Conservation (phyloP, 768 basidiomycete genomes). For the Dentipellis sp. region DNA sequence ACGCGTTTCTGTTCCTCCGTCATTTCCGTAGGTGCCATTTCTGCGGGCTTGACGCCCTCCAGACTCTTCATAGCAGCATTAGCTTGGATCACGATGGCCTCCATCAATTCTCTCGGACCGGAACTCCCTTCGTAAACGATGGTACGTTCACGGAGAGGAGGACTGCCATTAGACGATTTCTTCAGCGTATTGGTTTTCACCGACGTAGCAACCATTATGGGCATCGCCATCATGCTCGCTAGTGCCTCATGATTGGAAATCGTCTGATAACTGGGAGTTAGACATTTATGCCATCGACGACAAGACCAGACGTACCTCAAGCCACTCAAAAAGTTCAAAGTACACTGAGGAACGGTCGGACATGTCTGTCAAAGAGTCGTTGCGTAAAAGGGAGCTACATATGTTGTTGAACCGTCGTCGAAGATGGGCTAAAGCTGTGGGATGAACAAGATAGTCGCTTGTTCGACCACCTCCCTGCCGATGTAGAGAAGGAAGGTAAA, state of each 20-base stretch:
- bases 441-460: slow-evolving; percentile 89
- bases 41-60: slow-evolving; percentile 50
- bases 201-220: slow-evolving; percentile 79
- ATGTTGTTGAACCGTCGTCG: slow-evolving; percentile 86
- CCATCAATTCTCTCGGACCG: slow-evolving; percentile 84
- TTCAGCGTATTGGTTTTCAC: slow-evolving; percentile 56
- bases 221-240: slow-evolving; percentile 96
- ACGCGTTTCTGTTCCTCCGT: slow-evolving; percentile 88
- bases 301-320: slow-evolving; percentile 49
- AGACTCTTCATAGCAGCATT: slow-evolving; percentile 86
- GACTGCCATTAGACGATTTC: slow-evolving; percentile 34
- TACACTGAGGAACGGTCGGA: slow-evolving; percentile 79
- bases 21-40: slow-evolving; percentile 45
- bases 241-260: slow-evolving; percentile 90
- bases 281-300: background rate
- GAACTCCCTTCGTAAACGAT: slow-evolving; percentile 88
- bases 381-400: slow-evolving; percentile 76
- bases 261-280: slow-evolving; percentile 41
- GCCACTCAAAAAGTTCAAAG: slow-evolving; percentile 86
- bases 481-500: slow-evolving; percentile 75
- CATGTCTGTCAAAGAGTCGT: slow-evolving; percentile 93
- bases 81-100: slow-evolving; percentile 88
- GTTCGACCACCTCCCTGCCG: slow-evolving; percentile 68
- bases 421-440: slow-evolving; percentile 86
- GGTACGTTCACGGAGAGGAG: slow-evolving; percentile 65